phyloP scores from a whole-genome alignment of 768 basidiomycete genomes.

The Suillus bovinus region DNA sequence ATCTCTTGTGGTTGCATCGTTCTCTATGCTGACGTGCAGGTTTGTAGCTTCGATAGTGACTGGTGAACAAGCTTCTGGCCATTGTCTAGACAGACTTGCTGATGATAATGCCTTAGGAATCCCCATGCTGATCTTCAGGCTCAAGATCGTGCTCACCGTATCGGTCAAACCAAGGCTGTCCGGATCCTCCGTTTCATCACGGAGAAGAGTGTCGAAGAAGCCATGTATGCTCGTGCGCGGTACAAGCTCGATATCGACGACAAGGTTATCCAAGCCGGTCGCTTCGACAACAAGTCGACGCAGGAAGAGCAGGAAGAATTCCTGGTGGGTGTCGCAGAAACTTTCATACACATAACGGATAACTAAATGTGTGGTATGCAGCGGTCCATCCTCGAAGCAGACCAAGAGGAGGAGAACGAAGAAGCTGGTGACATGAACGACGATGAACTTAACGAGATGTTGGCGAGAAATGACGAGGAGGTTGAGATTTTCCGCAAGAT shows the following conservation, averaged over 20 bases:
- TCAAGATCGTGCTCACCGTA: slow-evolving; percentile 99
- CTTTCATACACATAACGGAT: slow-evolving; percentile 5
- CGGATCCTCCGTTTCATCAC: slow-evolving; percentile 96
- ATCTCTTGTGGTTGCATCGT: slow-evolving; percentile 1
- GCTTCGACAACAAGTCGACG: slow-evolving; percentile 98
- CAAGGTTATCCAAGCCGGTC: slow-evolving; percentile 99
- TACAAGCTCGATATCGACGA: slow-evolving; percentile 98
- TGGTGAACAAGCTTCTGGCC: slow-evolving; percentile 41
- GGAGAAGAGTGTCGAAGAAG: slow-evolving; percentile 97
- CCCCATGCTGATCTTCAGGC: slow-evolving; percentile 99
- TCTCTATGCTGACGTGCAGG: slow-evolving; percentile 14
- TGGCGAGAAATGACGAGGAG: slow-evolving; percentile 86
- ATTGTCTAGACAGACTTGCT: background rate
- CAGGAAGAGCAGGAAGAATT: slow-evolving; percentile 98
- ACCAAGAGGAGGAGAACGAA: slow-evolving; percentile 88
- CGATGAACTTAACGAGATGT: slow-evolving; percentile 91
- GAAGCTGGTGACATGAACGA: slow-evolving; percentile 92
- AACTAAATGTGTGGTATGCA: slow-evolving; percentile 30
- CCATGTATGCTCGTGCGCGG: slow-evolving; percentile 92
- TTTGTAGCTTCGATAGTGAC: slow-evolving; percentile 72
- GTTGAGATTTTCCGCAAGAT: slow-evolving; percentile 73
- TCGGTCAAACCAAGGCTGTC: slow-evolving; percentile 98
- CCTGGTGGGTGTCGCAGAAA: slow-evolving; percentile 54
- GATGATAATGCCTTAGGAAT: slow-evolving; percentile 58
- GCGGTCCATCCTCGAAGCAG: slow-evolving; percentile 89